Percentiles rank a stretch among this genome's conserved stretches.
phyloP scores from a whole-genome alignment of 257 asterid genomes.

The Nicotiana knightiana region DNA sequence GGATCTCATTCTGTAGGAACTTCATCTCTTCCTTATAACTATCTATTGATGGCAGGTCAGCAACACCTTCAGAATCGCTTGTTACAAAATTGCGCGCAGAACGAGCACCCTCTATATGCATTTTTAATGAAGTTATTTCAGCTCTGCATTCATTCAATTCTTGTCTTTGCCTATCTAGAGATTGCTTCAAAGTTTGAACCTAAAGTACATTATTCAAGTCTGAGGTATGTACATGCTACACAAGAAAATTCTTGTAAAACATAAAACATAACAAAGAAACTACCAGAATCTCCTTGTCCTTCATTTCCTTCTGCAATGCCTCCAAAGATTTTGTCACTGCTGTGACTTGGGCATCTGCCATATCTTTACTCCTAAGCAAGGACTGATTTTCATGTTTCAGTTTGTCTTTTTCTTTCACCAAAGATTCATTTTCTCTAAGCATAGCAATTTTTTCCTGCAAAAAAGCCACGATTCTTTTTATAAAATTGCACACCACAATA shows the following conservation, averaged over 20 bases:
- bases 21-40: conserved; percentile 37
- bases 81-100: conserved; percentile 38
- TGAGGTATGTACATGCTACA: conserved; percentile 6
- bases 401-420: conserved; percentile 69
- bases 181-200: conserved; percentile 79
- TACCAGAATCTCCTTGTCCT: conserved; percentile 79
- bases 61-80: conserved; percentile 27
- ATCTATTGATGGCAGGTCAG: conserved; percentile 28
- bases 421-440: conserved; percentile 62
- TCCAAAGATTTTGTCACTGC: conserved; percentile 73
- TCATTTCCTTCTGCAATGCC: conserved; percentile 76
- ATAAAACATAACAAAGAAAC: conserved; percentile 6
- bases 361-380: conserved; percentile 64
- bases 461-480: background rate
- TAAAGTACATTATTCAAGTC: conserved; percentile 21
- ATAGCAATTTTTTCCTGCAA: conserved; percentile 82
- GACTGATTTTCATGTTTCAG: conserved; percentile 53
- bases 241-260: background rate
- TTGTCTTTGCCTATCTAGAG: conserved; percentile 59
- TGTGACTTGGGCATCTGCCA: conserved; percentile 54
- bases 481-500: background rate
- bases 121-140: conserved; percentile 89
- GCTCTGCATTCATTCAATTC: conserved; percentile 91
- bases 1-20: conserved; percentile 41
- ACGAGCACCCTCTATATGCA: conserved; percentile 71